A percentile compares a stretch with the other conserved stretches of the same genome.
These are phyloP conservation scores for Garcia nutans DNA, from an alignment of 345 rosid species.

Conservation along the genomic window DNA sequence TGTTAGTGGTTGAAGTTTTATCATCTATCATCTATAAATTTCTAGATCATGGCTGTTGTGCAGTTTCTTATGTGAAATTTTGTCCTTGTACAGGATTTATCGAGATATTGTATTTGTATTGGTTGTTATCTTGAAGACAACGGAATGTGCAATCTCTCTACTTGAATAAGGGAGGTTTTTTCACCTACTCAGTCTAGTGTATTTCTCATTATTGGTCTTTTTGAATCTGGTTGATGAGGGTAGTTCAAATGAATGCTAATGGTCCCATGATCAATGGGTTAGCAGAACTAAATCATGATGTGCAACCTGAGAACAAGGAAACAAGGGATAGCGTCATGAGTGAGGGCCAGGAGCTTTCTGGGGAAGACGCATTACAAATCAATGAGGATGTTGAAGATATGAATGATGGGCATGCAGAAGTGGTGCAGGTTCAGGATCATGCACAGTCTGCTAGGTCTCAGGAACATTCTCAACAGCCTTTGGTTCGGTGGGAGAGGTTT, in stretches of 20 bases:
- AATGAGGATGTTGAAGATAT: slow-evolving; percentile 33
- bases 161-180: slow-evolving; percentile 22
- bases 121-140: slow-evolving; percentile 20
- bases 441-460: slow-evolving; percentile 20
- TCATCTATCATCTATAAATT: not conserved
- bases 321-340: slow-evolving; percentile 35
- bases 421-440: slow-evolving; percentile 22
- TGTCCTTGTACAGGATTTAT: slow-evolving; percentile 17
- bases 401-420: slow-evolving; percentile 18
- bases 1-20: not conserved
- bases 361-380: slow-evolving; percentile 43
- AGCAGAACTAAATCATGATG: slow-evolving; percentile 29
- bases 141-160: slow-evolving; percentile 32
- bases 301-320: slow-evolving; percentile 26
- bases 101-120: slow-evolving; percentile 6
- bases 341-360: slow-evolving; percentile 45
- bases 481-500: slow-evolving; percentile 38
- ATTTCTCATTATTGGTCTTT: slow-evolving; percentile 26
- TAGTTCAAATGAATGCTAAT: slow-evolving; percentile 31
- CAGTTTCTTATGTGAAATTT: not conserved
- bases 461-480: slow-evolving; percentile 30
- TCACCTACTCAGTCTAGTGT: slow-evolving; percentile 13
- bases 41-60: not conserved
- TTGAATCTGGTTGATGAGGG: slow-evolving; percentile 45
- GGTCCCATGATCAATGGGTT: slow-evolving; percentile 26